Evolutionary conservation across 345 rosid species (phyloP), one percentile per base, ranked within the genome.

Genomic region (Bruguiera gymnorhiza): DNA sequence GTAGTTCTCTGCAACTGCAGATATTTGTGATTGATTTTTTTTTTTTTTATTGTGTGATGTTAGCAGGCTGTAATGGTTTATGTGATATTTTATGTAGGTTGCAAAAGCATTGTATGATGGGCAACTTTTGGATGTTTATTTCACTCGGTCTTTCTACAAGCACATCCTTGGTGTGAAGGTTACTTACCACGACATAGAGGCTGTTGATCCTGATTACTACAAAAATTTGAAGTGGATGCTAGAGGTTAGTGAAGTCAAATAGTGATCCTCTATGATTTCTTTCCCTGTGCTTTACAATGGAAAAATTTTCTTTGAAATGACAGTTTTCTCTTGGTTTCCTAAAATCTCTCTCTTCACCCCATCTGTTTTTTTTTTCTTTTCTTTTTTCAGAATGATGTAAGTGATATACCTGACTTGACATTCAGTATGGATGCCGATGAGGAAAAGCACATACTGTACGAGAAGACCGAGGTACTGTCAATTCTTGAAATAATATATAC

Each of bases 141-240:
- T 94, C 68, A 94, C 97, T 21, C 87, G 98, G 62, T 94, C 98
- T 71, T 91, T 94, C 78, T 94, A 94, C 73, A 91, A 89, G 83
- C 97, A 94, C 79, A 94, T 94, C 63, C 93, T 94, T 60, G 97
- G 90, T 55, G 93, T 88, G 51, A 94, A 94, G 84, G 98, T 94
- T 79, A 94, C 98, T 34, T 94, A 94, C 77, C 97, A 94, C 83
- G 97, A 94, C 79, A 94, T 94, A 71, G 98, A 94, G 85, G 97
- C 98, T 56, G 97, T 94, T 76, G 98, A 94, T 81, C 98, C 98
- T 68, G 98, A 94, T 81, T 94, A 94, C 78, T 94, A 94, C 84
- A 91, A 89, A 83, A 91, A 85, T 71, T 75, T 94, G 83, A 94
- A 94, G 87, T 94, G 98, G 98, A 84, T 94, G 89, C 75, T 94